Evolutionary conservation across 257 asterid genomes (phyloP).

Genomic region (Nicotiana otophora): DNA sequence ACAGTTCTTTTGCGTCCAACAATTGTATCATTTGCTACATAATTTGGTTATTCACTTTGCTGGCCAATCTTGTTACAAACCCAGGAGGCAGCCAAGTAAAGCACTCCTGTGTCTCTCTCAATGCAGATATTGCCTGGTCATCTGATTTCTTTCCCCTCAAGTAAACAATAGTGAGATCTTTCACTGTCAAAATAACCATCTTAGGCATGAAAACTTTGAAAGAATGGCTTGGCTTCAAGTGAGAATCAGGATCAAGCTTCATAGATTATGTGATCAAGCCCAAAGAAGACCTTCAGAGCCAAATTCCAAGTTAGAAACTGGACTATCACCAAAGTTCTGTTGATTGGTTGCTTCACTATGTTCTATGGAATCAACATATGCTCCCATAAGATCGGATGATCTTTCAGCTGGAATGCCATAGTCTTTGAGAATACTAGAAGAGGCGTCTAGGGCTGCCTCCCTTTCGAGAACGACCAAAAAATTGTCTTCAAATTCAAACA

Average conservation of each 20-base stretch:
- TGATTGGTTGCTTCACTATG: conserved; percentile 29
- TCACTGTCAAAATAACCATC: not conserved
- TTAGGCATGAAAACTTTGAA: not conserved
- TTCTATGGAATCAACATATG: conserved; percentile 41
- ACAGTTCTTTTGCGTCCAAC: not conserved
- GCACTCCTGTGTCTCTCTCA: not conserved
- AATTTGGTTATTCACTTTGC: not conserved
- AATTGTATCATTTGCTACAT: not conserved
- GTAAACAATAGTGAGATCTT: not conserved
- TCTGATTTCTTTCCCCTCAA: not conserved
- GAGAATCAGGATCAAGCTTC: not conserved
- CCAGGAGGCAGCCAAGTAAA: not conserved
- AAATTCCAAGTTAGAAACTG: conserved; percentile 57
- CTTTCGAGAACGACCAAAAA: conserved; percentile 73
- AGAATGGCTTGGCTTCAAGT: not conserved
- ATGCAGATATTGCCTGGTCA: not conserved
- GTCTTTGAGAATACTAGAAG: conserved; percentile 67
- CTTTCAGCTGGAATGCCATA: conserved; percentile 88
- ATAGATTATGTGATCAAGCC: conserved; percentile 31
- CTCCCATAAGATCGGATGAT: conserved; percentile 61
- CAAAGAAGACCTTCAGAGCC: conserved; percentile 72
- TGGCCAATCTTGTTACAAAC: not conserved
- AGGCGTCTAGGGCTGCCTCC: conserved; percentile 60
- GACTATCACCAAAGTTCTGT: conserved; percentile 48
- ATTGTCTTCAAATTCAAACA: conserved; percentile 83